These are phyloP conservation scores for Ceratorhiza oryzae-sativae DNA, from an alignment of 1,284 basidiomycete species.

Conservation along the genomic window DNA sequence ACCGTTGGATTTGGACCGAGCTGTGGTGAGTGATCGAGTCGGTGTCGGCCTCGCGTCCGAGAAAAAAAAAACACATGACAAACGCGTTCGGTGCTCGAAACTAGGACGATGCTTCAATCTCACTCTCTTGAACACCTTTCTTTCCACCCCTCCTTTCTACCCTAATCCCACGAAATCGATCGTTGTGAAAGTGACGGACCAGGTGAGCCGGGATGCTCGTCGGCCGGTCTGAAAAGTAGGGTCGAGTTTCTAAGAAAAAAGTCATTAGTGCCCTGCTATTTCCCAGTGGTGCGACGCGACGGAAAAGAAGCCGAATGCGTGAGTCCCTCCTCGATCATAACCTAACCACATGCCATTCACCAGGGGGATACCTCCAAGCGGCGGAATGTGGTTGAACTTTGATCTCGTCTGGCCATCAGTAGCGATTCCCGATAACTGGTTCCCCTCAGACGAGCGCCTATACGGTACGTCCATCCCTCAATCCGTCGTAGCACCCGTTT, in stretches of 20 bases:
- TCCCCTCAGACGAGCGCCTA: constrained; percentile 38
- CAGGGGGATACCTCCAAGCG: no score
- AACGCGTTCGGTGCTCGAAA: neutral
- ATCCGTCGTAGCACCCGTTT: neutral
- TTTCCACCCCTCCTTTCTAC: constrained; percentile 70
- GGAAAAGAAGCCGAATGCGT: constrained; percentile 26
- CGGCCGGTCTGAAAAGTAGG: neutral
- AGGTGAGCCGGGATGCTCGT: constrained; percentile 4
- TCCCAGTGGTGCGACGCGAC: constrained; percentile 36
- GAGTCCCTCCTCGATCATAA: neutral
- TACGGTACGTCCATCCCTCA: constrained; percentile 23
- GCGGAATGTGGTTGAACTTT: constrained; percentile 42
- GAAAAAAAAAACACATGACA: neutral
- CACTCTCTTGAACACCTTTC: constrained; percentile 71
- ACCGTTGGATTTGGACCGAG: constrained; percentile 67
- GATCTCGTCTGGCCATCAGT: constrained; percentile 42
- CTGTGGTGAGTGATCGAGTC: constrained; percentile 54
- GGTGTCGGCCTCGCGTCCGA: neutral
- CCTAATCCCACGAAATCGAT: constrained; percentile 67
- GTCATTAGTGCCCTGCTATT: constrained; percentile 29
- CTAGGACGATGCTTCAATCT: constrained; percentile 75
- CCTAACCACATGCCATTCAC: no score
- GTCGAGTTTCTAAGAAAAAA: neutral
- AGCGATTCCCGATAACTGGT: constrained; percentile 40
- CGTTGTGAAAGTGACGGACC: constrained; percentile 50